phyloP scores from a whole-genome alignment of 1,284 basidiomycete genomes.

The Cystobasidium sp. region DNA sequence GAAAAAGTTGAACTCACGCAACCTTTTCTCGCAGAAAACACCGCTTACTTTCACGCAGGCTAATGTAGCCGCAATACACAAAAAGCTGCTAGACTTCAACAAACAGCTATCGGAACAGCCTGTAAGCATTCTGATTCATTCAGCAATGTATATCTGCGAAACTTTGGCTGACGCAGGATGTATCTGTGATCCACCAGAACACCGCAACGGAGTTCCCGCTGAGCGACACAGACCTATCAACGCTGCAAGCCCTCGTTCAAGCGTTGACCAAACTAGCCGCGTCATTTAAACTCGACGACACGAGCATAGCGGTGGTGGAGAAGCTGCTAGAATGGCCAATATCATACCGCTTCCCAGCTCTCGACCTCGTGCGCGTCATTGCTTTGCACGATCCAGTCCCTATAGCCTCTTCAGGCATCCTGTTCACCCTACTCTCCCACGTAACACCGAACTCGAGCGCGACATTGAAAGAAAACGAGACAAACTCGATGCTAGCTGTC shows the following conservation, averaged over 20 bases:
- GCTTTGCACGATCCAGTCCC: conserved; percentile 66
- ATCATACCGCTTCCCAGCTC: conserved; percentile 81
- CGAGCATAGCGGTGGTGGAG: conserved; percentile 12
- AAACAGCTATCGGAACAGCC: conserved; percentile 63
- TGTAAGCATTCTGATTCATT: conserved; percentile 47
- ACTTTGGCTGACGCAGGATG: conserved; percentile 31
- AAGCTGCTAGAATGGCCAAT: conserved; percentile 78
- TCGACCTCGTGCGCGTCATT: conserved; percentile 82
- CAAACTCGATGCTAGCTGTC: conserved; percentile 81
- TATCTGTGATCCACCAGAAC: conserved; percentile 57
- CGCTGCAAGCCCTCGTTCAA: conserved; percentile 69
- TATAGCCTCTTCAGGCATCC: conserved; percentile 58
- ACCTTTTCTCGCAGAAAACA: conserved; percentile 50
- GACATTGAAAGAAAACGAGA: conserved; percentile 70
- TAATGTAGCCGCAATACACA: conserved; percentile 82
- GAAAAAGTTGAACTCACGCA: neutral
- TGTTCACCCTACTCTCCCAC: conserved; percentile 46
- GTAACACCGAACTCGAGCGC: conserved; percentile 25
- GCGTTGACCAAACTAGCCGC: conserved; percentile 61
- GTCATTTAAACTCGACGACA: conserved; percentile 29
- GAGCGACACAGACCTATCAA: conserved; percentile 67
- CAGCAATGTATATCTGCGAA: conserved; percentile 56
- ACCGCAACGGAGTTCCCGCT: conserved; percentile 71
- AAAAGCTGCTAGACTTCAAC: conserved; percentile 81
- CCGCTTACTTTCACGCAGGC: conserved; percentile 80